Conservation (phyloP, 768 basidiomycete species). For the Tremella fuciformis region DNA sequence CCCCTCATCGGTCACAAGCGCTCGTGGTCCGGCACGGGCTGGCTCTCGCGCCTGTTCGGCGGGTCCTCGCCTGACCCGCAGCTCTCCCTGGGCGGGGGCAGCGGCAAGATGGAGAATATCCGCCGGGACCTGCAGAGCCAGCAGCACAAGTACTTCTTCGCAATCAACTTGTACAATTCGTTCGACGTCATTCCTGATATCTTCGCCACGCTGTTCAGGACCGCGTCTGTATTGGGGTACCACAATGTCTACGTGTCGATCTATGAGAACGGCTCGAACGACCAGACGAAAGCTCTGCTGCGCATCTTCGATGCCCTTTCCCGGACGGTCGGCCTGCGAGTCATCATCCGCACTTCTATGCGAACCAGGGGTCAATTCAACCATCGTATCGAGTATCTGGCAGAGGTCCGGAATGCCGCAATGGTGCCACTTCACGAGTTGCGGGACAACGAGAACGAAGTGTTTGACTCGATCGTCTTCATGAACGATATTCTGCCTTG, state of each 20-base stretch:
- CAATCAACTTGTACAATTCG: constrained; percentile 98
- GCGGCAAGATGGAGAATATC: constrained; percentile 31
- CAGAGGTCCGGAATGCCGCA: constrained; percentile 98
- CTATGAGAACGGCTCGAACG: constrained; percentile 98
- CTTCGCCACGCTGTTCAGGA: constrained; percentile 91
- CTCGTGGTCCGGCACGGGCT: constrained; percentile 46
- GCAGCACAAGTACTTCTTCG: constrained; percentile 98
- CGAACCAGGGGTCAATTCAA: constrained; percentile 94
- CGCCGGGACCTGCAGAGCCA: constrained; percentile 49
- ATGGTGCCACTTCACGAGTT: constrained; percentile 93
- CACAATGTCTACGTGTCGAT: constrained; percentile 98
- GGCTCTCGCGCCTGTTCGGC: constrained; percentile 35
- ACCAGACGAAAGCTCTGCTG: constrained; percentile 95
- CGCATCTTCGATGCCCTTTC: constrained; percentile 93
- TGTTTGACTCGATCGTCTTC: constrained; percentile 94
- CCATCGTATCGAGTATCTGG: constrained; percentile 99
- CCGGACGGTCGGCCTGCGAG: constrained; percentile 80
- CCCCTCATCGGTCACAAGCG: constrained; percentile 75
- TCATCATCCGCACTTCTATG: constrained; percentile 88
- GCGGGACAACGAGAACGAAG: constrained; percentile 83
- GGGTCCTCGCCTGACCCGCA: constrained; percentile 18
- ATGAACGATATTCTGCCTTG: constrained; percentile 99
- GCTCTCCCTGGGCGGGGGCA: constrained; percentile 13
- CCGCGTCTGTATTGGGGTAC: constrained; percentile 86
- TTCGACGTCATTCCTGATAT: constrained; percentile 98